Evolutionary conservation across 495 filamentous ascomycete genomes (phyloP), one percentile per base, ranked within the genome.

Genomic region (Trichoderma gamsii): DNA sequence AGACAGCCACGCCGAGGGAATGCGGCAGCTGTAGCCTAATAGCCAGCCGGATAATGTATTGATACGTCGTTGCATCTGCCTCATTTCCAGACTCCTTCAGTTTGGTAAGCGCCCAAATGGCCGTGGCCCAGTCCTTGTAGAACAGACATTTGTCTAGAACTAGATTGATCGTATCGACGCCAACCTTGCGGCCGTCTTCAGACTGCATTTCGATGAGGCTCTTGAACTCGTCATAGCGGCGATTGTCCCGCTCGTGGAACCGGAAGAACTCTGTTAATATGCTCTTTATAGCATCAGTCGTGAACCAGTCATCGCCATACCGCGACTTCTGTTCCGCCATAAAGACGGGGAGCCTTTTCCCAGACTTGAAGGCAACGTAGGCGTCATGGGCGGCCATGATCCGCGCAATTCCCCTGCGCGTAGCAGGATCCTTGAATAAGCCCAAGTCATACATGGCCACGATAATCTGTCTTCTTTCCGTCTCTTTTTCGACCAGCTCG

Each of bases 221-320:
- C 63, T 29, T n/a, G 13, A 46, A 66, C 7, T 46, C 65, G 65
- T 65, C 63, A 8, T 21, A 46, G 63, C 63, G 63, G 21, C 41
- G 65, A 13, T 44, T 49, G 18, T 41, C 15, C 43, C 43, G 41
- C 15, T 41, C 63, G 41, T 65, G 63, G 43, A 66, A 70, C 15
- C 68, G 61, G 35, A 76, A 74, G 15, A 79, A 69, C 6, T 71
- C 66, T 12, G 78, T 70, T 21, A 81, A 32, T 15, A 79, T 73
- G 63, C 67, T 73, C 66, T 79, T 77, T 29, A 75, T 63, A 0
- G 76, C 70, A n/a, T 71, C 68, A 0, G 59, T 68, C 61, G 72
- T 72, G 8, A 81, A 69, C 81, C 81, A 83, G 4, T 68, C 61
- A 4, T 64, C 44, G 0, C 79, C 80, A 65, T 81, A 83, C 7